Evolutionary conservation across 2,329 filamentous ascomycete genomes (phyloP).

Genomic region (Tolypocladium sp.): DNA sequence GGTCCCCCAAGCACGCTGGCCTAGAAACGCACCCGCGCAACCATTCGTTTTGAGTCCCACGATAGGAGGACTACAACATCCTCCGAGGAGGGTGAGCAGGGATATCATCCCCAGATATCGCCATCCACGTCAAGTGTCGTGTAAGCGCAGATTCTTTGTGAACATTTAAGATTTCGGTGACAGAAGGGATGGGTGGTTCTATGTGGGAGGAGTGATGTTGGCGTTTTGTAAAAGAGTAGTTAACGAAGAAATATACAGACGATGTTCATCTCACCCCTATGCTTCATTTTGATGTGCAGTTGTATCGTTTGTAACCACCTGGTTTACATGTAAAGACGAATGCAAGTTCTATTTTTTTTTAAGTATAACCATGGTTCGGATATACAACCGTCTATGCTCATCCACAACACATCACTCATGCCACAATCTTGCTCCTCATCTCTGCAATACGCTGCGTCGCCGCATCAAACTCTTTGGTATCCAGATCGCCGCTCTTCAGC

Average conservation of each 20-base stretch:
- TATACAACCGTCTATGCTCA: not conserved
- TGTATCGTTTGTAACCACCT: too few species aligned
- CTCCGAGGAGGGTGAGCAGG: not conserved
- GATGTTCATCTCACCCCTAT: not conserved
- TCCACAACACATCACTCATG: not conserved
- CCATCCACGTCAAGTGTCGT: not conserved
- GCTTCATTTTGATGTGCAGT: not conserved
- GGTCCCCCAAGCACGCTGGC: not conserved
- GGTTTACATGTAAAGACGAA: not conserved
- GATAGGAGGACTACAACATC: not conserved
- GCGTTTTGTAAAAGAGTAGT: not conserved
- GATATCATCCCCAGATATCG: not conserved
- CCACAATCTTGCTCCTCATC: slow-evolving; percentile 4
- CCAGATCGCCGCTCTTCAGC: slow-evolving; percentile 2
- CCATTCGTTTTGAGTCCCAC: not conserved
- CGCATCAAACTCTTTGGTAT: slow-evolving; percentile 7
- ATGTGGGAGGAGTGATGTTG: not conserved
- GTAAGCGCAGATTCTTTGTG: not conserved
- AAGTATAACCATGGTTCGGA: not conserved
- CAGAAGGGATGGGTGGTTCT: not conserved
- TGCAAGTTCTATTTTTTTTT: too few species aligned
- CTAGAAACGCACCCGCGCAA: not conserved
- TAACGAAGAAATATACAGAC: not conserved
- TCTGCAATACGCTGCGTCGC: slow-evolving; percentile 8
- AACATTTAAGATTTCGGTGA: not conserved